Evolutionary conservation across 2,329 filamentous ascomycete species (phyloP).

Genomic region (Calonectria hawksworthii): DNA sequence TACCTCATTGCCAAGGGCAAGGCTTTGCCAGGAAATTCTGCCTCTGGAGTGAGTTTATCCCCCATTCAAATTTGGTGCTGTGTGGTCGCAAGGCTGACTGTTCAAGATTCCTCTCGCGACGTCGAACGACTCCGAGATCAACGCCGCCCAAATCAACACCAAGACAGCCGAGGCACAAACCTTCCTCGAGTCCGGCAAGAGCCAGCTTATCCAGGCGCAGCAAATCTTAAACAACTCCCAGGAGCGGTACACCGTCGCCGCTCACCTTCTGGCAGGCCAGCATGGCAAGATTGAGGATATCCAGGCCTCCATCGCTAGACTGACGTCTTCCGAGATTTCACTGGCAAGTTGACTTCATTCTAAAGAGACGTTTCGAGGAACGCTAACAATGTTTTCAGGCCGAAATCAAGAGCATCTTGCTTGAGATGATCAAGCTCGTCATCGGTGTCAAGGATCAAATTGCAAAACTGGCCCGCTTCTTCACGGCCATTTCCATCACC

Average conservation of each 20-base stretch:
- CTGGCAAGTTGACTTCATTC: background rate
- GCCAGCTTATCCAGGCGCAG: background rate
- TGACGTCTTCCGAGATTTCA: background rate
- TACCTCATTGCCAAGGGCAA: background rate
- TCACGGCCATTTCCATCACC: background rate
- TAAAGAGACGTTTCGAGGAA: background rate
- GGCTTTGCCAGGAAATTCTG: background rate
- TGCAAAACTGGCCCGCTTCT: background rate
- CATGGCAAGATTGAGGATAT: background rate
- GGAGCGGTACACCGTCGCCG: background rate
- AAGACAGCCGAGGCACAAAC: background rate
- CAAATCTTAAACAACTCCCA: background rate
- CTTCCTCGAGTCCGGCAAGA: background rate
- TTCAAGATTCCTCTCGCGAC: background rate
- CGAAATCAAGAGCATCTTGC: background rate
- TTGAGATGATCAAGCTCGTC: background rate
- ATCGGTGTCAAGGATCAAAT: background rate
- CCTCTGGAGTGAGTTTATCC: background rate
- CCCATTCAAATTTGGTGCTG: too few species aligned
- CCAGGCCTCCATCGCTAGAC: background rate
- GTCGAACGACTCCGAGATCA: background rate
- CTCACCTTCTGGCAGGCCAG: background rate
- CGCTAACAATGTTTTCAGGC: background rate
- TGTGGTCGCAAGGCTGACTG: background rate
- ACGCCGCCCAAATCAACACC: background rate